Evolutionary conservation across 176 grass and related monocot genomes (phyloP), one percentile per base, ranked within the genome.

Genomic region (Musa troglodytarum): DNA sequence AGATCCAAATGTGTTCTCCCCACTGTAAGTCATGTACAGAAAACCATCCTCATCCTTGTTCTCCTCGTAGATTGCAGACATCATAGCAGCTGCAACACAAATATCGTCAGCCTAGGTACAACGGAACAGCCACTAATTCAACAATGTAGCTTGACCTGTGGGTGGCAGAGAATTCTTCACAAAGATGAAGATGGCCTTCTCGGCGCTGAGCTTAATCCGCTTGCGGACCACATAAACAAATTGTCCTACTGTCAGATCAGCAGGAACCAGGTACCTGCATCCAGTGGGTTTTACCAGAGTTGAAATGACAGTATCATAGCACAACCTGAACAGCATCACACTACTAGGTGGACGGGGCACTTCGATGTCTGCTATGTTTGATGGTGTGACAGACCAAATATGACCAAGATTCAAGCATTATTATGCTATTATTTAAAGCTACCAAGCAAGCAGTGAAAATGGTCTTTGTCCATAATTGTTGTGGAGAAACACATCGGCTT

Each of bases 171-270:
- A 87, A 68, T 93, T 89, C 80, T 94, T 98, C 54, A 98, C 84
- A 63, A 98, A 98, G 63, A 98, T 94, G 80, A 98, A 98, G 68
- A 98, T 98, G 4, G 95, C 95, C 74, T 98, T 98, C 85, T 98
- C 95, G 13, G 95, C 82, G 23, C 90, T 89, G 54, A 98, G 95
- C 84, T 98, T 94, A 79, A 98, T 98, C 63, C 95, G 76, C 80
- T 98, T 98, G 29, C 95, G 84, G 49, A 98, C 95, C 25, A 98
- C 95, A 1, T 98, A 98, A 17, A 98, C 90, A 79, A 98, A 98
- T 12, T 98, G 95, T 21, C 95, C 95, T 6, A 98, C 90, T 1
- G 88, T 98, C 52, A 98, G 90, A 74, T 98, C 95, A 19, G 95
- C 90, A 20, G 95, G 95, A 67, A 98, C 95, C 0, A 98, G 84